Conservation (phyloP, 148 eudicot species). For the Drosera capensis region DNA sequence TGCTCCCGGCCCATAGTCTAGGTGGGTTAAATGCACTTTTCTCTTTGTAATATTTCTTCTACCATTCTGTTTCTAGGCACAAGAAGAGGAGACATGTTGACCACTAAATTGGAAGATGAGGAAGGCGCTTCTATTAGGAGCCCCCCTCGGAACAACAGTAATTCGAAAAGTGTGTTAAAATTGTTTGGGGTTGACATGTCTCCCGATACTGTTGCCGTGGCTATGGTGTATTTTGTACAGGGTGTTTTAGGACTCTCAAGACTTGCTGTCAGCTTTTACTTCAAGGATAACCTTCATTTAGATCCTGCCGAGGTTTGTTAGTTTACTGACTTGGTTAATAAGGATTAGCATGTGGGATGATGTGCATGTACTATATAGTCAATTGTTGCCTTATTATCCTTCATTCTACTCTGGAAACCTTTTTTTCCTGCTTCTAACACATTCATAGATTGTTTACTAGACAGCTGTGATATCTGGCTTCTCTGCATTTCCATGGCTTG, state of each 20-base stretch:
- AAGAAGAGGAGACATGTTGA: slow-evolving; percentile 32
- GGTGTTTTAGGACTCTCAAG: slow-evolving; percentile 94
- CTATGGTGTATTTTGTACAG: slow-evolving; percentile 98
- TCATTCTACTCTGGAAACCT: not conserved
- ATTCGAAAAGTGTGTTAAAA: slow-evolving; percentile 23
- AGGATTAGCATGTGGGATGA: no score
- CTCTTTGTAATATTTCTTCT: not conserved
- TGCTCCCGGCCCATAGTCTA: no score
- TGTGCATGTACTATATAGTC: no score
- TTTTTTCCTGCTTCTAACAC: slow-evolving; percentile 17
- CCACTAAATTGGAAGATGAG: slow-evolving; percentile 30
- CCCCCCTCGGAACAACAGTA: slow-evolving; percentile 22
- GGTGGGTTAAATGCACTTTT: not conserved
- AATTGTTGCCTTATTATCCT: not conserved
- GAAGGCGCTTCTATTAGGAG: slow-evolving; percentile 23
- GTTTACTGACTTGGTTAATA: not conserved
- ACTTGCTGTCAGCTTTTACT: slow-evolving; percentile 92
- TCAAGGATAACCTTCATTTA: slow-evolving; percentile 91
- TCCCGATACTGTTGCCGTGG: slow-evolving; percentile 90
- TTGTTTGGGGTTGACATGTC: slow-evolving; percentile 83
- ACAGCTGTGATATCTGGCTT: slow-evolving; percentile 94
- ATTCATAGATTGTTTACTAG: slow-evolving; percentile 42
- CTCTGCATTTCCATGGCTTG: slow-evolving; percentile 92
- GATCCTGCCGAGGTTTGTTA: slow-evolving; percentile 92
- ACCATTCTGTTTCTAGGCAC: slow-evolving; percentile 16